phyloP scores from a whole-genome alignment of 768 basidiomycete species.

The Pholiota molesta region DNA sequence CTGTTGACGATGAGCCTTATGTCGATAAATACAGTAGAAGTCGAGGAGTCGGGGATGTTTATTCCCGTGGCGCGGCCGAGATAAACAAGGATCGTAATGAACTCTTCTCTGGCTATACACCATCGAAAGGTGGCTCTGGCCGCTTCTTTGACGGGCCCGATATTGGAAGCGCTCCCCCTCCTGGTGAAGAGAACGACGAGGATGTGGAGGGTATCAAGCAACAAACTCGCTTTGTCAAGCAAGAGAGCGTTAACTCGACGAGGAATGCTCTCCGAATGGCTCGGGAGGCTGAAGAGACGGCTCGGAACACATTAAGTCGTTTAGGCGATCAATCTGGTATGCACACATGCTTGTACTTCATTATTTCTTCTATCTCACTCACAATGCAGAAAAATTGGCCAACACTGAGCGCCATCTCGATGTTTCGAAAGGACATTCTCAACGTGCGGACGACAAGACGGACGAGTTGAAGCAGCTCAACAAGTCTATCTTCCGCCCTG shows the following conservation, averaged over 20 bases:
- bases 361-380: background rate
- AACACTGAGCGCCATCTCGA: constrained; percentile 96
- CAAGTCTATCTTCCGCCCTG: constrained; percentile 92
- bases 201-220: constrained; percentile 96
- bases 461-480: constrained; percentile 94
- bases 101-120: constrained; percentile 76
- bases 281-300: constrained; percentile 96
- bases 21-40: constrained; percentile 55
- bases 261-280: constrained; percentile 93
- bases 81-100: constrained; percentile 70
- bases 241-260: constrained; percentile 87
- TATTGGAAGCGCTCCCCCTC: constrained; percentile 45
- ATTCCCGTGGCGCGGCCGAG: constrained; percentile 62
- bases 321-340: constrained; percentile 93
- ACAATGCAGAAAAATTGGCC: constrained; percentile 72
- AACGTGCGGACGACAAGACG: constrained; percentile 90
- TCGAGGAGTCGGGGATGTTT: constrained; percentile 62
- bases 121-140: constrained; percentile 57
- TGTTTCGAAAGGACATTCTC: constrained; percentile 84
- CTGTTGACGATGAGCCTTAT: constrained; percentile 23
- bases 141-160: constrained; percentile 71
- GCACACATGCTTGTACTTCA: constrained; percentile 22
- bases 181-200: constrained; percentile 80
- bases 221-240: constrained; percentile 86
- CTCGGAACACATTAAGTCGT: constrained; percentile 76